Evolutionary conservation across 768 basidiomycete species (phyloP).

Genomic region (Gloeostereum incarnatum): DNA sequence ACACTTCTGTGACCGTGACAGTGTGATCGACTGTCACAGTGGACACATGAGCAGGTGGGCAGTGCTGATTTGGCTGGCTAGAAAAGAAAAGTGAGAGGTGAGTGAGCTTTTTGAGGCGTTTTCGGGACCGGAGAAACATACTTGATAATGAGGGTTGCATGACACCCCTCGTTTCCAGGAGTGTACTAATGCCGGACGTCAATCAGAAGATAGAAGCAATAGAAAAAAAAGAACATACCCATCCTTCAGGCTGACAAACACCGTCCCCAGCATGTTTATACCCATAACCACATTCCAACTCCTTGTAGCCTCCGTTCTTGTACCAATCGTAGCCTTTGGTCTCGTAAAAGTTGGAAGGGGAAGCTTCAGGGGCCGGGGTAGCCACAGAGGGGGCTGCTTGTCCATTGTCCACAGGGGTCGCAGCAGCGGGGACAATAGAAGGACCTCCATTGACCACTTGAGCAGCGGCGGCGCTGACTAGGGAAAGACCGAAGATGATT

Average conservation of each 20-base stretch:
- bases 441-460: conserved; percentile 39
- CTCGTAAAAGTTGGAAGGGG: conserved; percentile 30
- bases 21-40: conserved; percentile 16
- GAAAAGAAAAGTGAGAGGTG: not conserved
- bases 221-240: conserved; percentile 33
- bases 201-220: conserved; percentile 1
- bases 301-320: conserved; percentile 53
- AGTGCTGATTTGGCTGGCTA: conserved; percentile 1
- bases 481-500: conserved; percentile 46
- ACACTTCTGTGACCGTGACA: not conserved
- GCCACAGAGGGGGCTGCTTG: conserved; percentile 16
- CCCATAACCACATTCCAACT: conserved; percentile 64
- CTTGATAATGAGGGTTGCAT: conserved; percentile 57
- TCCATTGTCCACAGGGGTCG: conserved; percentile 12
- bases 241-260: conserved; percentile 41
- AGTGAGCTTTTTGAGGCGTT: too few relatives aligned
- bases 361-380: conserved; percentile 22
- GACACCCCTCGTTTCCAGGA: conserved; percentile 39
- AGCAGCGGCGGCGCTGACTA: conserved; percentile 48
- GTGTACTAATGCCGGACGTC: conserved; percentile 20
- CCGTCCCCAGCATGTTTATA: conserved; percentile 47
- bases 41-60: conserved; percentile 6
- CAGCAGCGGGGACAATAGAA: conserved; percentile 11
- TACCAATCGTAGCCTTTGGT: conserved; percentile 54
- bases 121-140: conserved; percentile 10